Conservation (phyloP, 768 basidiomycete genomes). For the Russula olivacea region DNA sequence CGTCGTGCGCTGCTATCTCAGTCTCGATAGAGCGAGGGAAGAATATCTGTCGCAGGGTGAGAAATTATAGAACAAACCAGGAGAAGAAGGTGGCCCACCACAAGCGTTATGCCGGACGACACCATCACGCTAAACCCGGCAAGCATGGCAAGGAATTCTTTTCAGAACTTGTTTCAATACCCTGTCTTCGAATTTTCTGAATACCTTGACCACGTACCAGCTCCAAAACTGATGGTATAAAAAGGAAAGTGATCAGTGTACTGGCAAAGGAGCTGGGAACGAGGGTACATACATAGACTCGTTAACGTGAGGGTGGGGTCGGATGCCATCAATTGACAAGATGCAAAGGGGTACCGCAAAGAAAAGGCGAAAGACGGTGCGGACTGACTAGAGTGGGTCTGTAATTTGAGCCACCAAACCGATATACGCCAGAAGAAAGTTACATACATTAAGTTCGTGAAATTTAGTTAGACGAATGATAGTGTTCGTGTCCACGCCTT, state of each 20-base stretch:
- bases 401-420: not conserved
- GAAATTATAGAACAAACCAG: not conserved
- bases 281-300: slow-evolving; percentile 41
- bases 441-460: slow-evolving; percentile 72
- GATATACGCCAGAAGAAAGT: not conserved
- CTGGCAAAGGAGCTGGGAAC: no score
- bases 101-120: slow-evolving; percentile 24
- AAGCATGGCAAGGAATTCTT: slow-evolving; percentile 22
- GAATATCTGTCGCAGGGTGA: slow-evolving; percentile 19
- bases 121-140: slow-evolving; percentile 19
- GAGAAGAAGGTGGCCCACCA: slow-evolving; percentile 10
- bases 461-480: slow-evolving; percentile 73
- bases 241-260: not conserved
- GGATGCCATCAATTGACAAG: slow-evolving; percentile 63
- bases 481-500: slow-evolving; percentile 59
- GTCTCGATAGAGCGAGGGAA: slow-evolving; percentile 25
- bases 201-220: slow-evolving; percentile 3
- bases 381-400: slow-evolving; percentile 46
- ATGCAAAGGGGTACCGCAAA: slow-evolving; percentile 61
- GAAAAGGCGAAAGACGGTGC: slow-evolving; percentile 66
- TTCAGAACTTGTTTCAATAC: not conserved
- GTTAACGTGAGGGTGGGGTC: slow-evolving; percentile 58
- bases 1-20: slow-evolving; percentile 19
- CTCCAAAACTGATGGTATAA: not conserved
- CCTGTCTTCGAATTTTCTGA: not conserved